A percentile compares a stretch with the other conserved stretches of the same genome.
Evolutionary conservation across 495 filamentous ascomycete genomes (phyloP).

Genomic region (Podospora pseudopauciseta): DNA sequence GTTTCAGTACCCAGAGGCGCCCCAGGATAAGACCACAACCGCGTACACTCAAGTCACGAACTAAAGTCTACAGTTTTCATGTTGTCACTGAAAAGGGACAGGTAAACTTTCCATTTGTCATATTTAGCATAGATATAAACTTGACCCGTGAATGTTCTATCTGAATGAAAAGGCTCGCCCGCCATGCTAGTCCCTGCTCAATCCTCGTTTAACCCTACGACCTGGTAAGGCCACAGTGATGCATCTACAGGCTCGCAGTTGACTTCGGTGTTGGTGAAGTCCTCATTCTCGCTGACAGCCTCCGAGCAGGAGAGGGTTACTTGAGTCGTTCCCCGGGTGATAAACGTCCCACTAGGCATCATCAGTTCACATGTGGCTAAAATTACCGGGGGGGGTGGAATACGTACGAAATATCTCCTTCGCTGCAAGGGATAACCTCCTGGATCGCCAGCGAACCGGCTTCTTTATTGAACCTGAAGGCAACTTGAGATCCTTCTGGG

Average conservation of each 20-base stretch:
- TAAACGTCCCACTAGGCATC: constrained; percentile 30
- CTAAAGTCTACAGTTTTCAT: too few species aligned
- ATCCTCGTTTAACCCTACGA: constrained; percentile 1
- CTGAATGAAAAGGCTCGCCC: too few species aligned
- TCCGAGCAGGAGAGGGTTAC: constrained; percentile 40
- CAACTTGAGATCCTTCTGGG: constrained; percentile 14
- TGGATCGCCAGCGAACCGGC: constrained; percentile 35
- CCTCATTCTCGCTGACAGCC: constrained; percentile 33
- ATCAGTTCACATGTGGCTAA: background rate
- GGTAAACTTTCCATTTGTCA: too few species aligned
- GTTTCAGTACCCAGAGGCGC: too few species aligned
- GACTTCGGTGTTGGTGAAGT: constrained; percentile 35
- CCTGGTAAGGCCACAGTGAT: background rate
- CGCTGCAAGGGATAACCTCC: constrained; percentile 32
- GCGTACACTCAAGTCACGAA: too few species aligned
- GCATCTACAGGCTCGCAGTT: constrained; percentile 32
- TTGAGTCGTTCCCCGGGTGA: constrained; percentile 31
- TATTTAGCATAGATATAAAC: too few species aligned
- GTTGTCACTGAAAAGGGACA: too few species aligned
- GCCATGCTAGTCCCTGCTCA: background rate
- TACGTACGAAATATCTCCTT: constrained; percentile 29
- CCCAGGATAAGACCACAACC: too few species aligned
- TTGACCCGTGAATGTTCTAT: too few species aligned
- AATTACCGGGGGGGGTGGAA: background rate
- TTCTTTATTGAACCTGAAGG: constrained; percentile 37